Evolutionary conservation across 768 basidiomycete genomes (phyloP).

Genomic region (Boletus rubroflammeus): DNA sequence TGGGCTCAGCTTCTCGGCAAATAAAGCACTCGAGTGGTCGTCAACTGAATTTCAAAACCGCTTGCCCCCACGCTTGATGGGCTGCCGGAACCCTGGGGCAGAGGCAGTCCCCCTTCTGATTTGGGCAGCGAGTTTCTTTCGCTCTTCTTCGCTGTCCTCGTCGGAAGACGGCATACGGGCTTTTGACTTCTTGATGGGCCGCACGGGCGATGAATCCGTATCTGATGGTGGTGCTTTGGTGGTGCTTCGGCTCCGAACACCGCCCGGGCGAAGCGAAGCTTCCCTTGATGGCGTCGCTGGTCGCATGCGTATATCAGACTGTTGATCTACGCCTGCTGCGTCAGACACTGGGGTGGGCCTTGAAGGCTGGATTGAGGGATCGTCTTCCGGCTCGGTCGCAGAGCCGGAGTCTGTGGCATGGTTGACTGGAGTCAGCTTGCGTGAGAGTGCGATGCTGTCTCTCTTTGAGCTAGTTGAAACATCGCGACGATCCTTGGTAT

Average conservation of each 20-base stretch:
- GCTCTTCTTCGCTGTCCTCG: conserved; percentile 58
- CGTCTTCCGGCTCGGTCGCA: conserved; percentile 30
- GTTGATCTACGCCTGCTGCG: conserved; percentile 9
- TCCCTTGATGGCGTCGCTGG: conserved; percentile 22
- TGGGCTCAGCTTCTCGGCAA: not conserved
- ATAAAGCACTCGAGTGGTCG: not conserved
- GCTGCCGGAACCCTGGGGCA: conserved; percentile 61
- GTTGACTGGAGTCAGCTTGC: conserved; percentile 9
- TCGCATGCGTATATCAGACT: conserved; percentile 14
- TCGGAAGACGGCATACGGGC: conserved; percentile 40
- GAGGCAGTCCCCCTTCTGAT: conserved; percentile 37
- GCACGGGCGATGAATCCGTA: conserved; percentile 51
- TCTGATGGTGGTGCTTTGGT: conserved; percentile 33
- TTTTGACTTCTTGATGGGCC: conserved; percentile 48
- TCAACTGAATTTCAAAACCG: conserved; percentile 49
- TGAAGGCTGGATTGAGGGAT: conserved; percentile 1
- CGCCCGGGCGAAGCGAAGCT: conserved; percentile 6
- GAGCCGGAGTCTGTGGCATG: conserved; percentile 20
- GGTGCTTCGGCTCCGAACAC: conserved; percentile 21
- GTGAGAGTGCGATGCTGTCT: conserved; percentile 1
- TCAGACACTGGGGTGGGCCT: not conserved
- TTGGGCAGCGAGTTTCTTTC: conserved; percentile 40
- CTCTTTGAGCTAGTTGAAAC: conserved; percentile 1
- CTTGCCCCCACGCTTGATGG: conserved; percentile 71
- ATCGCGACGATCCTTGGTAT: conserved; percentile 15